Evolutionary conservation across 2,329 filamentous ascomycete species (phyloP).

Genomic region (Monosporascus sp.): DNA sequence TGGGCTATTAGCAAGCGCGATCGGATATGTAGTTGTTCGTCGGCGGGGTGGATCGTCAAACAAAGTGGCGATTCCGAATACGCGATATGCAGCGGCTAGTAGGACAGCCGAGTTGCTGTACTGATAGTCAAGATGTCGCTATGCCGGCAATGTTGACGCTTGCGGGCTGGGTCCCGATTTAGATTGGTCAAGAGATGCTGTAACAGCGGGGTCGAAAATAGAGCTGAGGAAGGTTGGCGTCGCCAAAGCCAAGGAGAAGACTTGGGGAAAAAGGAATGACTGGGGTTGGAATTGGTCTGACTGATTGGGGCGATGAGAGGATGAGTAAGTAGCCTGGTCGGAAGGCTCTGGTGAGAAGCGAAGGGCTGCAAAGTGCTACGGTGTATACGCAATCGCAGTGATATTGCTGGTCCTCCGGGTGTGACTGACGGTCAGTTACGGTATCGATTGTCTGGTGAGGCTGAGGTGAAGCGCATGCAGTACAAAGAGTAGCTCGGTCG

Average conservation of each 20-base stretch:
- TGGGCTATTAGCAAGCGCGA: background rate
- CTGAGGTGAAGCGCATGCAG: background rate
- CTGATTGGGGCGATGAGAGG: background rate
- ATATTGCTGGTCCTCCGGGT: background rate
- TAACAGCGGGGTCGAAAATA: background rate
- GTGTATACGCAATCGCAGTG: background rate
- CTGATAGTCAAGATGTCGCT: background rate
- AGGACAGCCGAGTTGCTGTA: background rate
- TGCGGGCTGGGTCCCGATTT: background rate
- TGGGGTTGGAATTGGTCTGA: background rate
- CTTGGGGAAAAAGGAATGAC: background rate
- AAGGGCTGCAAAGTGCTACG: background rate
- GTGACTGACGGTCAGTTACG: background rate
- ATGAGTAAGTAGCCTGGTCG: background rate
- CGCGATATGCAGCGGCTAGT: background rate
- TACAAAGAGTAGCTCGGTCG: background rate
- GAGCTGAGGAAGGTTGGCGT: background rate
- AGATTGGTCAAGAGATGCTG: background rate
- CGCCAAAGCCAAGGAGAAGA: background rate
- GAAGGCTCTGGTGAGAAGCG: background rate
- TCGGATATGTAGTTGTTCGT: slow-evolving; percentile 8
- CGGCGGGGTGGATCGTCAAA: slow-evolving; percentile 5
- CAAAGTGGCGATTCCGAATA: slow-evolving; percentile 5
- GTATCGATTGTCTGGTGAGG: background rate
- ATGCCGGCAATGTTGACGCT: background rate